Evolutionary conservation across 1,284 basidiomycete species (phyloP), one percentile per base, ranked within the genome.

Genomic region (Ceratobasidium papillatum): DNA sequence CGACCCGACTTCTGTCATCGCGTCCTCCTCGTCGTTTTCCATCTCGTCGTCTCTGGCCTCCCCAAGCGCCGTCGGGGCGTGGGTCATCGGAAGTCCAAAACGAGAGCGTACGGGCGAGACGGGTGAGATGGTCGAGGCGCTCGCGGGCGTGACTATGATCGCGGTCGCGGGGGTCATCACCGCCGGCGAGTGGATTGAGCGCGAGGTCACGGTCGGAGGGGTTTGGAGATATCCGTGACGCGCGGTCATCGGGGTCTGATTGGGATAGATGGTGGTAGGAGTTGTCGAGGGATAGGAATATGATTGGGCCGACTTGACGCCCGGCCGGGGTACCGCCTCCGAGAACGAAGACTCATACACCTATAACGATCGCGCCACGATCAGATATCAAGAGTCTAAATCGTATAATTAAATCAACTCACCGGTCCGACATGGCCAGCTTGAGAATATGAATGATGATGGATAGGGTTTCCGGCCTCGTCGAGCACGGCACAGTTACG

Each of bases 81-180:
- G 71, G 71, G 71, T 73, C 71, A 73, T 73, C 27, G 32, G 71
- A 27, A 25, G 30, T 14, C 56, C 58, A 73, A 63, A 63, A 41
- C 71, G 58, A 11, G 32, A 30, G 2, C 45, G 58, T 27, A 73
- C 30, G 4, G 58, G 71, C 8, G 71, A 73, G 22, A 73, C 36
- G 8, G 71, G 71, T 9, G 45, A 62, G 45, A 73, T 62, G 14
- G 56, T 59, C 17, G 34, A 36, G 19, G 71, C 58, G 32, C 68
- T 72, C 27, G 68, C 47, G 34, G 71, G 69, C 5, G 58, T 63
- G 41, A 54, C 45, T 34, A 73, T 61, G 12, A 73, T 51, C 1
- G 62, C 12, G 14, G 45, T 64, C 3, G 22, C 43, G 7, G 62
- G 62, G 2, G 62, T 64, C 27, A 27, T 25, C 14, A 58, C 19